phyloP scores from a whole-genome alignment of 2,329 filamentous ascomycete genomes.

The Xylariaceae sp. region DNA sequence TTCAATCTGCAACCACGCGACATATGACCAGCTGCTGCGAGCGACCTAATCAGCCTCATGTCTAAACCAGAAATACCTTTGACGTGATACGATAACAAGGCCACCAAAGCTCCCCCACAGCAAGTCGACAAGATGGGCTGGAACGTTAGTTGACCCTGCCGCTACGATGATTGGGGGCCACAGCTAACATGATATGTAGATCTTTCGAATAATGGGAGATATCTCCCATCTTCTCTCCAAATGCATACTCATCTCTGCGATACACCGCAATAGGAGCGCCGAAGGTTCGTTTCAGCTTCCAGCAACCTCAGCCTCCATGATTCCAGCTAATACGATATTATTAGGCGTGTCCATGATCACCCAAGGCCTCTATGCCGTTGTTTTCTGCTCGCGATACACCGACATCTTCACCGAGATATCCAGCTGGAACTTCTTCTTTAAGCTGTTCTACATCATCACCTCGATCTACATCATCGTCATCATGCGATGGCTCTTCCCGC shows the following conservation, averaged over 20 bases:
- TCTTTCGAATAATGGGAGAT: slow-evolving; percentile 77
- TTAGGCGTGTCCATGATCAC: slow-evolving; percentile 85
- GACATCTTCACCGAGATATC: slow-evolving; percentile 63
- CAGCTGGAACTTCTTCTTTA: slow-evolving; percentile 74
- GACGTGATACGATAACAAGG: neutral
- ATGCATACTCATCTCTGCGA: slow-evolving; percentile 84
- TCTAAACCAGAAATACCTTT: too few relatives aligned
- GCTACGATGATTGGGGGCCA: neutral
- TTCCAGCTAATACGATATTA: slow-evolving; percentile 12
- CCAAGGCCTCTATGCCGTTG: slow-evolving; percentile 78
- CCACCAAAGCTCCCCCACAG: slow-evolving; percentile 9
- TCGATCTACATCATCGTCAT: slow-evolving; percentile 82
- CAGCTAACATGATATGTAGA: slow-evolving; percentile 28
- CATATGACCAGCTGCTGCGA: too few relatives aligned
- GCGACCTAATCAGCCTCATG: too few relatives aligned
- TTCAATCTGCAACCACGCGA: too few relatives aligned
- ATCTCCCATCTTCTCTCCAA: slow-evolving; percentile 82
- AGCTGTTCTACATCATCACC: slow-evolving; percentile 81
- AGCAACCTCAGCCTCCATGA: neutral
- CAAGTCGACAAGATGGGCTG: slow-evolving; percentile 22
- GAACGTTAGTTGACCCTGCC: slow-evolving; percentile 21
- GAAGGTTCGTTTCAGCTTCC: slow-evolving; percentile 54
- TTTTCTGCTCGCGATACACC: slow-evolving; percentile 84
- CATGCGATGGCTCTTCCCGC: slow-evolving; percentile 82
- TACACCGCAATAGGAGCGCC: slow-evolving; percentile 81